Percentiles rank a stretch among this genome's conserved stretches.
These are phyloP conservation scores for Irpex lacteus DNA, from an alignment of 1,284 basidiomycete species.

Conservation along the genomic window DNA sequence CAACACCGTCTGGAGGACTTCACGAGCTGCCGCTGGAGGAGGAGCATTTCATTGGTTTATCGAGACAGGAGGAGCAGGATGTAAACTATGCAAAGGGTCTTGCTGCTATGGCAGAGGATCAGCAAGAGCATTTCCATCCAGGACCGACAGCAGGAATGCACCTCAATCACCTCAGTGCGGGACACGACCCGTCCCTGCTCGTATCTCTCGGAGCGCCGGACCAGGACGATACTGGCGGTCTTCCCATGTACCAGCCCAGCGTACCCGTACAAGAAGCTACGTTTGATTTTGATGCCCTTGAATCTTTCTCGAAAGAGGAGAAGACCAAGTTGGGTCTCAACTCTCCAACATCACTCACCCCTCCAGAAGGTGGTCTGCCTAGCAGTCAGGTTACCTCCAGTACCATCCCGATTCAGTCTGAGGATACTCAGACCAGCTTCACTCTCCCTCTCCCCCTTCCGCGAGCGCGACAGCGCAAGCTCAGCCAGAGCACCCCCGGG, in stretches of 20 bases:
- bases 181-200: conserved; percentile 49
- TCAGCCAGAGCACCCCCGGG: conserved; percentile 74
- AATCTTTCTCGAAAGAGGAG: conserved; percentile 77
- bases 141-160: conserved; percentile 28
- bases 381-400: conserved; percentile 13
- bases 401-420: conserved; percentile 6
- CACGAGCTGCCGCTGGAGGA: conserved; percentile 20
- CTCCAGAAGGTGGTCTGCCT: conserved; percentile 10
- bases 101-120: conserved; percentile 21
- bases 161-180: conserved; percentile 37
- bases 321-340: conserved; percentile 54
- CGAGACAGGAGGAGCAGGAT: conserved; percentile 44
- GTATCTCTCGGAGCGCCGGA: conserved; percentile 28
- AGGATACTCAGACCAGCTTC: conserved; percentile 18
- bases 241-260: conserved; percentile 62
- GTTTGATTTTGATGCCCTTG: conserved; percentile 82
- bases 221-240: conserved; percentile 37
- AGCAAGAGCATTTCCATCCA: conserved; percentile 22
- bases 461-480: conserved; percentile 68
- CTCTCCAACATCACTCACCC: conserved; percentile 32
- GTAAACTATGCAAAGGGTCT: conserved; percentile 41
- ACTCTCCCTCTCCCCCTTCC: conserved; percentile 26
- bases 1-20: conserved; percentile 19
- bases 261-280: conserved; percentile 34
- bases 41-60: conserved; percentile 36